A percentile compares a stretch with the other conserved stretches of the same genome.
Evolutionary conservation across 495 filamentous ascomycete genomes (phyloP).

Genomic region (Aspergillus egyptiacus): DNA sequence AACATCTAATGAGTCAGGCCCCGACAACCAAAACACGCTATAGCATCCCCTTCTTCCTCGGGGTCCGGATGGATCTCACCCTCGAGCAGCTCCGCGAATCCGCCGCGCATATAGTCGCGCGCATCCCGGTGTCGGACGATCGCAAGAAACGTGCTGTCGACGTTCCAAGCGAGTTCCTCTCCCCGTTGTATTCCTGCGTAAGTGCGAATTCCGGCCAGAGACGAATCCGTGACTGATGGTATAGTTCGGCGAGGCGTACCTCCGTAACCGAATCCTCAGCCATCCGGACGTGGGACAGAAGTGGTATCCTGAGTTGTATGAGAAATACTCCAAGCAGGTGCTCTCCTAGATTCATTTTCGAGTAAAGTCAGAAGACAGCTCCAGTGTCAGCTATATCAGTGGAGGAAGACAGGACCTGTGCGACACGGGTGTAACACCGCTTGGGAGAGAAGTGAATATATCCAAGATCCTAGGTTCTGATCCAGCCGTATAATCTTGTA

Average conservation of each 20-base stretch:
- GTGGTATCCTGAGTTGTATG: constrained; percentile 73
- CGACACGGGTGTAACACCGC: too few relatives aligned
- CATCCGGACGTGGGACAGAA: constrained; percentile 85
- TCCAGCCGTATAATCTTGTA: too few relatives aligned
- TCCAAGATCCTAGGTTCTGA: too few relatives aligned
- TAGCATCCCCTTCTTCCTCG: constrained; percentile 87
- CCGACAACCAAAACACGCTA: constrained; percentile 52
- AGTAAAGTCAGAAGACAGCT: too few relatives aligned
- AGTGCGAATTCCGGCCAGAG: constrained; percentile 6
- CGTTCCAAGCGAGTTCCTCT: constrained; percentile 41
- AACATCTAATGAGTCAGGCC: constrained; percentile 18
- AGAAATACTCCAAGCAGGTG: constrained; percentile 27
- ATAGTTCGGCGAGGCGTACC: constrained; percentile 44
- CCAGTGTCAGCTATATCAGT: too few relatives aligned
- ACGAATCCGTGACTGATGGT: neutral
- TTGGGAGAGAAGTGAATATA: too few relatives aligned
- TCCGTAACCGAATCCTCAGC: constrained; percentile 78
- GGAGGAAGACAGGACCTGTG: too few relatives aligned
- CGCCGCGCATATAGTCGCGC: constrained; percentile 32
- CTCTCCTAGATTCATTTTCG: too few relatives aligned
- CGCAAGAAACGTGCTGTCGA: constrained; percentile 36
- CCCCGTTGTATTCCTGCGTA: constrained; percentile 37
- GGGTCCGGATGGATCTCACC: constrained; percentile 72
- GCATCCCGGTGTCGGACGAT: constrained; percentile 31
- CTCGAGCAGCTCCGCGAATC: constrained; percentile 48